Evolutionary conservation across 352 stramenopile genomes (phyloP).

Genomic region (Pythium phragmiticola): DNA sequence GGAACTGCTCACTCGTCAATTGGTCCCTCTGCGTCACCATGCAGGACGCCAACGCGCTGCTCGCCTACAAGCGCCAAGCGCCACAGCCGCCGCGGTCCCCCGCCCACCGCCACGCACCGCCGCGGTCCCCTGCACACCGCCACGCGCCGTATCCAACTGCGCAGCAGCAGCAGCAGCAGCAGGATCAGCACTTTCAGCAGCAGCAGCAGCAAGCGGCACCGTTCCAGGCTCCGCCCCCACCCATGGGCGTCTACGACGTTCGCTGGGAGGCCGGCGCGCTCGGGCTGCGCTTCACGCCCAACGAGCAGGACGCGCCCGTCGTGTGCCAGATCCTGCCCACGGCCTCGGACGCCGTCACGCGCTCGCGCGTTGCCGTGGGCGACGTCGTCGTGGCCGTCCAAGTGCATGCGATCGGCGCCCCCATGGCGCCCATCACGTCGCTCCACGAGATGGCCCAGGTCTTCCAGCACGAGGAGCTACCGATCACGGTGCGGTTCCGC

Average conservation of each 20-base stretch:
- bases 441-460: constrained; percentile 57
- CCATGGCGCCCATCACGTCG: constrained; percentile 35
- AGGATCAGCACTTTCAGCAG: constrained; percentile 21
- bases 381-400: constrained; percentile 66
- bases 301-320: constrained; percentile 60
- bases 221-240: not conserved
- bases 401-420: constrained; percentile 31
- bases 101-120: not conserved
- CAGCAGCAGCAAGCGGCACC: not conserved
- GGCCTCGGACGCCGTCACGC: constrained; percentile 46
- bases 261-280: constrained; percentile 54
- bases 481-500: constrained; percentile 63
- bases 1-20: not conserved
- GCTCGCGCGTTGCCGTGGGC: constrained; percentile 50
- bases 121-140: not conserved
- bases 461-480: constrained; percentile 48
- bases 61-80: constrained; percentile 22
- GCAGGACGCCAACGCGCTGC: constrained; percentile 19
- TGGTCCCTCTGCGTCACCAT: constrained; percentile 4
- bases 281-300: constrained; percentile 73
- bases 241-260: constrained; percentile 46
- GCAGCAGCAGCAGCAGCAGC: not conserved
- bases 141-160: not conserved
- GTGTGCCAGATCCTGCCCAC: constrained; percentile 63
- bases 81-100: constrained; percentile 2